These are phyloP conservation scores for Petrea volubilis DNA, from an alignment of 257 asterid species.

Conservation along the genomic window DNA sequence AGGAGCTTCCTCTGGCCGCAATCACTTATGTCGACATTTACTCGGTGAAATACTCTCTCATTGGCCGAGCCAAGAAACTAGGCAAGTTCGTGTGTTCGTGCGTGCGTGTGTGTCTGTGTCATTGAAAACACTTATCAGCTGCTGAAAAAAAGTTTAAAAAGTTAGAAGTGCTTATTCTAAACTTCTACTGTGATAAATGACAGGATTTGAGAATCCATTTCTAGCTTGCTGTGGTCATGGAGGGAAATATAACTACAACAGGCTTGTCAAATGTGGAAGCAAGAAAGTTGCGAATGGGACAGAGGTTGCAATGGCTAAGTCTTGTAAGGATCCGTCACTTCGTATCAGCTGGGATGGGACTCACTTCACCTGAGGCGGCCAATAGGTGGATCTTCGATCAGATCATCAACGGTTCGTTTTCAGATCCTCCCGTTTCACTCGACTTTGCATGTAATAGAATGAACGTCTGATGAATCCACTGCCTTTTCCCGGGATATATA, in stretches of 20 bases:
- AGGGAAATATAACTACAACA: constrained; percentile 70
- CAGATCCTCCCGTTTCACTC: constrained; percentile 64
- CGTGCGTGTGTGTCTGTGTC: too few relatives aligned
- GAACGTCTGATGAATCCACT: constrained; percentile 10
- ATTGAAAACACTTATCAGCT: too few relatives aligned
- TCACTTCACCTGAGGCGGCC: constrained; percentile 84
- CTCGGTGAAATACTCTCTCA: constrained; percentile 56
- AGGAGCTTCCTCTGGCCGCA: constrained; percentile 68
- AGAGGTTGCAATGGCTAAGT: constrained; percentile 46
- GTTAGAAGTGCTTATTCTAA: not conserved
- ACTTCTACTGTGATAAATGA: constrained; percentile 16
- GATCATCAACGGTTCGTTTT: constrained; percentile 61
- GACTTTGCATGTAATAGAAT: constrained; percentile 51
- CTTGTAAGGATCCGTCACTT: constrained; percentile 60
- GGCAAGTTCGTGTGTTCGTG: constrained; percentile 49
- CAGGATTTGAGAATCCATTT: constrained; percentile 73
- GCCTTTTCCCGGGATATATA: not conserved
- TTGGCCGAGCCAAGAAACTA: constrained; percentile 41
- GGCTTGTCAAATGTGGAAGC: constrained; percentile 57
- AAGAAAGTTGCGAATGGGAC: constrained; percentile 54
- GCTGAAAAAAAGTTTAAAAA: too few relatives aligned
- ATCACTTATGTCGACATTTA: constrained; percentile 67
- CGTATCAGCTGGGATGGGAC: constrained; percentile 73
- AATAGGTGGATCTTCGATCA: constrained; percentile 68
- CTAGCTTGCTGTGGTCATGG: constrained; percentile 81